Conservation (phyloP, 345 rosid species). For the Syzygium aromaticum region DNA sequence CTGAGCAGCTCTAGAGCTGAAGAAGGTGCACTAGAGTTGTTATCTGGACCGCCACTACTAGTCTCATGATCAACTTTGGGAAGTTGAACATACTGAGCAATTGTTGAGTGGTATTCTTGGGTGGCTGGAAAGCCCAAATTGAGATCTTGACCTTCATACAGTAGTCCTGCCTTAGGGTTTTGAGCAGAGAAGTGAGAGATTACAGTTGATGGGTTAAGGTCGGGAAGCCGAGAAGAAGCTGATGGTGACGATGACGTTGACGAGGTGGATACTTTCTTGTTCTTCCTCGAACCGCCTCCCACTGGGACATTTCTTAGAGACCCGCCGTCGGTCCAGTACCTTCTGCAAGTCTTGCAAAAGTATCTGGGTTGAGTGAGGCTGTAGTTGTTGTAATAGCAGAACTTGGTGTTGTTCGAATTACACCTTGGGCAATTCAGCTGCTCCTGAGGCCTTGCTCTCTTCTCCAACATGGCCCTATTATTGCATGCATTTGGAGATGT, state of each 20-base stretch:
- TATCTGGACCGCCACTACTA: background rate
- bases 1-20: background rate
- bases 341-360: slow-evolving; percentile 93
- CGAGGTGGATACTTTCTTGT: slow-evolving; percentile 62
- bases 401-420: slow-evolving; percentile 89
- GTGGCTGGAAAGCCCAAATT: slow-evolving; percentile 45
- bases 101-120: slow-evolving; percentile 27
- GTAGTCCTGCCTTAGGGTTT: slow-evolving; percentile 32
- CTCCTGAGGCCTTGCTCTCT: slow-evolving; percentile 64
- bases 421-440: slow-evolving; percentile 95
- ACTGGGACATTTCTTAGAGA: slow-evolving; percentile 92
- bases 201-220: slow-evolving; percentile 11
- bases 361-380: slow-evolving; percentile 96
- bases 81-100: slow-evolving; percentile 55
- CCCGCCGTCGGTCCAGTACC: slow-evolving; percentile 99
- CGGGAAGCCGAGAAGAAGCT: slow-evolving; percentile 45
- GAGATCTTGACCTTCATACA: slow-evolving; percentile 76
- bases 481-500: slow-evolving; percentile 49
- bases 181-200: slow-evolving; percentile 5
- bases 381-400: slow-evolving; percentile 98
- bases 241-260: slow-evolving; percentile 19
- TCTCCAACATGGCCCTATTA: slow-evolving; percentile 7
- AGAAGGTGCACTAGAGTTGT: background rate
- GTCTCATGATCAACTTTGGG: slow-evolving; percentile 19
- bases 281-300: slow-evolving; percentile 97